Evolutionary conservation across 2,329 filamentous ascomycete species (phyloP), one percentile per base, ranked within the genome.

Genomic region (Stagonosporopsis tanaceti): DNA sequence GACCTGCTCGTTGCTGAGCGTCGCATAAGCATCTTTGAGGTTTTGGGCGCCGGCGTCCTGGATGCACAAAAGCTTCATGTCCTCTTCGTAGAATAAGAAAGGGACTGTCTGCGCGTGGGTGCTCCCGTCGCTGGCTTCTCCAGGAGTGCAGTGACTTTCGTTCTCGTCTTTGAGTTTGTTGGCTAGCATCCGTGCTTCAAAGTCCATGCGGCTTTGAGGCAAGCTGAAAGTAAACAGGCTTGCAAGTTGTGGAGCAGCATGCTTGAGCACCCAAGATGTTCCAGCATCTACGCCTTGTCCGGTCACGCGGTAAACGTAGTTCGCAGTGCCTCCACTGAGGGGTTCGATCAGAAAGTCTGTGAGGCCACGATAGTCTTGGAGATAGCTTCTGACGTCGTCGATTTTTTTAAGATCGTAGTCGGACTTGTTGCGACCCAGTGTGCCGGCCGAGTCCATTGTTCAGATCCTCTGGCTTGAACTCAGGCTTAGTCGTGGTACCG

Each of bases 251-350:
- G 68, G 66, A 4, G 71, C 70, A 22, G 76, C 73, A 44, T 78
- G 74, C 53, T 78, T 77, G 52, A 72, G 69, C 41, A 78, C 68
- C 15, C 39, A 37, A 2, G 63, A 20, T 30, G 8, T 67, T 1
- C 24, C 47, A 2, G 11, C 4, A 9, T 20, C 25, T 30, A 30
- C 15, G 7, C 12, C 25, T 1, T 15, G 12, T 3, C 57, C 42
- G 0, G 42, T 61, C 17, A 73, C 59, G 20, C 75, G 73, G 50
- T 73, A 77, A 38, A 76, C 72, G 47, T 70, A 75, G 48, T 77
- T 78, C 20, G 72, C 72, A 5, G 66, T 73, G 11, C 74, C 74
- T 22, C 75, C 75, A 2, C 64, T 64, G 17, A 78, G 66, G 7
- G 9, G 3, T 7, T 35, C 17, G 27, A 14, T 51, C 47, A 47